Conservation (phyloP, 129 eudicot genomes). For the Flaveria linearis region DNA sequence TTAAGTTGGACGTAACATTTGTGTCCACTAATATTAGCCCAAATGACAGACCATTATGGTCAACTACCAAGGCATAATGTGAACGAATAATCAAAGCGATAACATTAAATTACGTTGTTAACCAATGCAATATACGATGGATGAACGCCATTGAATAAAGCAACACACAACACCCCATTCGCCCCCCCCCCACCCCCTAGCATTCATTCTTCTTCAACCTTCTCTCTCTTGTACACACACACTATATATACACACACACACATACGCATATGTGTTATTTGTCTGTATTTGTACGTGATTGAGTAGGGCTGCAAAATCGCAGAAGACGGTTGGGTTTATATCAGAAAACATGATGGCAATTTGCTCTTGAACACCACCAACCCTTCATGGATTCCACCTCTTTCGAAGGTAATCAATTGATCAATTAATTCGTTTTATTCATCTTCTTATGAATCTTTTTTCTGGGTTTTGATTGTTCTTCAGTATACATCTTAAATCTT, state of each 20-base stretch:
- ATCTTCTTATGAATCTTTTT: conserved; percentile 12
- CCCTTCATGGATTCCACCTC: conserved; percentile 48
- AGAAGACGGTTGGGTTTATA: conserved; percentile 31
- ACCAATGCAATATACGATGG: neutral
- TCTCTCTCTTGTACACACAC: conserved; percentile 7
- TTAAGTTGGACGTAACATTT: too few relatives aligned
- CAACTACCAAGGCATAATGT: neutral
- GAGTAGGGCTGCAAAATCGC: conserved; percentile 40
- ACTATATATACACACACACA: neutral
- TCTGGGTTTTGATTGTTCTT: conserved; percentile 21
- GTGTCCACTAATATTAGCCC: neutral
- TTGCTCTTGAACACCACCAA: conserved; percentile 20
- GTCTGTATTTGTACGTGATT: conserved; percentile 38
- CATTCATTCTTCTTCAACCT: conserved; percentile 41
- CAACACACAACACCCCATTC: neutral
- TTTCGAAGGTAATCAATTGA: conserved; percentile 40
- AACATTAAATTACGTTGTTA: conserved; percentile 8
- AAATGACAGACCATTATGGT: conserved; percentile 8
- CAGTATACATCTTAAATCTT: conserved; percentile 13
- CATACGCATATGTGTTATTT: conserved; percentile 13
- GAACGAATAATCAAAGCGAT: neutral
- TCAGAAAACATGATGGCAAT: conserved; percentile 14
- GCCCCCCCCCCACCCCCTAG: conserved; percentile 32
- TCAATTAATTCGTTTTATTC: neutral
- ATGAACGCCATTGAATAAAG: neutral